Percentiles rank a stretch among this genome's conserved stretches.
phyloP scores from a whole-genome alignment of 306 rosid species.

The Prosopis cineraria region DNA sequence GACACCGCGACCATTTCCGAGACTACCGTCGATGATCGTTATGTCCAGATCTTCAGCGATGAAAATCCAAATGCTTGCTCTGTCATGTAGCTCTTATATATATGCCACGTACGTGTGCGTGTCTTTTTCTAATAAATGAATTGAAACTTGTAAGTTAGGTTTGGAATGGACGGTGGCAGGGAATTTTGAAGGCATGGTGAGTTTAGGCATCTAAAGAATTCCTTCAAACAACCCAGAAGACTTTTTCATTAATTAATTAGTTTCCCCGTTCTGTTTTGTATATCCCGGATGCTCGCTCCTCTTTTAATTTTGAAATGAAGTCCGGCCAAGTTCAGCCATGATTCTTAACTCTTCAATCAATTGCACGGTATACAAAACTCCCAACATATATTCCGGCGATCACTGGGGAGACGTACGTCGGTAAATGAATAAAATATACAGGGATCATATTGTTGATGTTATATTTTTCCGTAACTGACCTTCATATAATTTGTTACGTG shows the following conservation, averaged over 20 bases:
- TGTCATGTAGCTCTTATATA: constrained; percentile 54
- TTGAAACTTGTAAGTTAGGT: too few species aligned
- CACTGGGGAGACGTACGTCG: not conserved
- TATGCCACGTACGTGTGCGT: too few species aligned
- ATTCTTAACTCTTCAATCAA: not conserved
- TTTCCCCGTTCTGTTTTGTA: too few species aligned
- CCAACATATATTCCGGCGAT: too few species aligned
- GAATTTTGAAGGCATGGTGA: not conserved
- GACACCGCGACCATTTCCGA: constrained; percentile 56
- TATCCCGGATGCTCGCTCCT: not conserved
- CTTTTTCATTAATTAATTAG: not conserved
- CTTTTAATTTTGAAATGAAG: not conserved
- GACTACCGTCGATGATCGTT: constrained; percentile 60
- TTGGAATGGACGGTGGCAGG: not conserved
- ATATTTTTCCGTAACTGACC: constrained; percentile 4
- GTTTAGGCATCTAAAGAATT: not conserved
- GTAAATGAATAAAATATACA: not conserved
- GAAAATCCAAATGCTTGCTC: constrained; percentile 91
- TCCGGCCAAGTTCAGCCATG: not conserved
- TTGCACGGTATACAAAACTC: not conserved
- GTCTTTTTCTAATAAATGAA: not conserved
- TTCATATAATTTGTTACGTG: not conserved
- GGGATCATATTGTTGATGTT: not conserved
- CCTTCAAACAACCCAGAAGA: not conserved
- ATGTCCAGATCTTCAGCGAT: constrained; percentile 69